These are phyloP conservation scores for Pyropia yezoensis DNA, from an alignment of 23 red algal species.

Conservation along the genomic window DNA sequence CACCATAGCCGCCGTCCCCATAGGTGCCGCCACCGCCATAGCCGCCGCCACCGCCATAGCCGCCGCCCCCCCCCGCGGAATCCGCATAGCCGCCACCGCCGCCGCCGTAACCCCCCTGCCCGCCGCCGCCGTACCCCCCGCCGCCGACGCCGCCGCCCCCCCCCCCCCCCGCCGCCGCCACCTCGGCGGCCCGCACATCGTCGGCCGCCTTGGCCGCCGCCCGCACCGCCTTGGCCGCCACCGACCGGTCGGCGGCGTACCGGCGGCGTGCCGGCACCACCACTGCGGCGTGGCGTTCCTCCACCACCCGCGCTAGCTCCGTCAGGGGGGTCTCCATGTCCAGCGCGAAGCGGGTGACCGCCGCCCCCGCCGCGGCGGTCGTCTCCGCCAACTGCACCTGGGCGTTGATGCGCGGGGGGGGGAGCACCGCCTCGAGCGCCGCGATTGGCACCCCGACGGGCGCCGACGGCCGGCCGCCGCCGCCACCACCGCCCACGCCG, in stretches of 20 bases:
- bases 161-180: conserved; percentile 13
- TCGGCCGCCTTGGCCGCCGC: conserved; percentile 21
- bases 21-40: neutral
- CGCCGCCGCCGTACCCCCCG: conserved; percentile 7
- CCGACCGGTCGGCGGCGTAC: conserved; percentile 45
- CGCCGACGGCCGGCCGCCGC: conserved; percentile 4
- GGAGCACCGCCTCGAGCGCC: conserved; percentile 21
- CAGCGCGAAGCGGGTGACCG: conserved; percentile 38
- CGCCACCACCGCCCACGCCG: too few species aligned
- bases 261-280: conserved; percentile 33
- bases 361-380: conserved; percentile 10
- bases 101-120: conserved; percentile 5
- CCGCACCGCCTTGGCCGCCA: conserved; percentile 12
- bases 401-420: conserved; percentile 20
- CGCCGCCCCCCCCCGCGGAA: conserved; percentile 3
- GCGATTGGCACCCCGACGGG: conserved; percentile 8
- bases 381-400: conserved; percentile 32
- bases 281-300: conserved; percentile 26
- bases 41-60: conserved; percentile 11
- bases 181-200: conserved; percentile 3
- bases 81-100: conserved; percentile 10
- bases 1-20: conserved; percentile 14
- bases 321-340: conserved; percentile 50
- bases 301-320: conserved; percentile 52
- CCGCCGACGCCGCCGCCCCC: too few species aligned